A percentile compares a stretch with the other conserved stretches of the same genome.
Conservation (phyloP, 805 yeast species). For the Torulaspora gathmanii region DNA sequence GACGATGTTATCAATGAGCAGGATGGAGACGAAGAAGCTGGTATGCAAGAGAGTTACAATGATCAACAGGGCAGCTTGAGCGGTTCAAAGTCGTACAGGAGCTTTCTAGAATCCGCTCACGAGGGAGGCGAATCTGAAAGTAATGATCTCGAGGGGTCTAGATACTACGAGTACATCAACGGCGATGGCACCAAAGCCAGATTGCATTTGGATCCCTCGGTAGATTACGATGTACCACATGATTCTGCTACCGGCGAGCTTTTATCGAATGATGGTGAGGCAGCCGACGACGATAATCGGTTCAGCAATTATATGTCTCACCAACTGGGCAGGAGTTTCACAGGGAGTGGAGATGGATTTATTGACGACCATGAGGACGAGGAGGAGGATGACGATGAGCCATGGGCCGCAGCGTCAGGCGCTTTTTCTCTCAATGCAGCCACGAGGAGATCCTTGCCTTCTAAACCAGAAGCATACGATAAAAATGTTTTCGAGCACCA, state of each 20-base stretch:
- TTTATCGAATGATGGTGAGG: constrained; percentile 5
- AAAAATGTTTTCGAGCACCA: constrained; percentile 40
- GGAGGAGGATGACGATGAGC: constrained; percentile 24
- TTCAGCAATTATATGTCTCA: constrained; percentile 31
- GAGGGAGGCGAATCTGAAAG: constrained; percentile 31
- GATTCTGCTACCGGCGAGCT: constrained; percentile 6
- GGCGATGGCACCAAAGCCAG: constrained; percentile 36
- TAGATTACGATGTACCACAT: constrained; percentile 34
- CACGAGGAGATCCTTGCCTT: constrained; percentile 15
- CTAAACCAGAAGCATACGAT: constrained; percentile 17
- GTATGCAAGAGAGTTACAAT: constrained; percentile 4
- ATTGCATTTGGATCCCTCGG: constrained; percentile 35
- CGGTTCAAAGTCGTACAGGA: constrained; percentile 13
- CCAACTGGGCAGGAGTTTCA: constrained; percentile 22
- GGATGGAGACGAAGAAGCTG: constrained; percentile 16
- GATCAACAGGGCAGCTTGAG: constrained; percentile 19
- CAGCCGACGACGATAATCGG: constrained; percentile 18
- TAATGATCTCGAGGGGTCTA: constrained; percentile 29
- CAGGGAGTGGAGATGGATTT: constrained; percentile 25
- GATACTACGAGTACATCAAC: constrained; percentile 37
- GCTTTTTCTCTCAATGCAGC: constrained; percentile 17
- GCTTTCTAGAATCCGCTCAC: constrained; percentile 17
- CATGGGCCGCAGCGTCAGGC: constrained; percentile 13
- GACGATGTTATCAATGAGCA: constrained; percentile 34
- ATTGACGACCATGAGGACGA: constrained; percentile 30